Evolutionary conservation across 2,329 filamentous ascomycete species (phyloP), one percentile per base, ranked within the genome.

Genomic region (Sporothrix pallida): DNA sequence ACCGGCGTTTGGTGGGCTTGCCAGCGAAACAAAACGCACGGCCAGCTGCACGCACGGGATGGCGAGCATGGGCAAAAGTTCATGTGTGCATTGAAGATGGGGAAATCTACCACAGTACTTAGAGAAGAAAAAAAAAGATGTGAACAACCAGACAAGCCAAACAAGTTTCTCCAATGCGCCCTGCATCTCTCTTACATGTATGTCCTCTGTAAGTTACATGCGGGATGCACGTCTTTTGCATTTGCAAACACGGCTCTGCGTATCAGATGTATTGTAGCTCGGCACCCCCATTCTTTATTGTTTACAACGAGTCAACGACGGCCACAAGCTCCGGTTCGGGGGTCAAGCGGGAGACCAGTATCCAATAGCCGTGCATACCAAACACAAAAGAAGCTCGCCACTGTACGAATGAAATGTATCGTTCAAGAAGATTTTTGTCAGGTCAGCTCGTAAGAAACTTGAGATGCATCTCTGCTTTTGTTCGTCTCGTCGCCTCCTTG

Each of bases 11-110:
- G 31, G 31, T 37, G 31, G 5, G 23, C 12, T 9, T 50, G 17
- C 46, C 46, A 69, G 46, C 8, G 48, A 69, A 37, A 31, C 23
- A 48, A n/a, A 44, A 48, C 54, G 42, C 54, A 48, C 54, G 69
- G 69, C 20, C 68, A 26, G 31, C 70, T 62, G 56, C 56, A 71
- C 26, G 70, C 56, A 71, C 70, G 70, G 70, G 70, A 71, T 71
- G 68, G 67, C 8, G 37, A 37, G 31, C 62, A 65, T 9, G 62
- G 42, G 31, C 3, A 37, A 37, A 37, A 7, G 4, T 37, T 37
- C 31, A 8, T 3, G 17, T 23, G 20, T 56, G 20, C 52, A 56
- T 56, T 56, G 52, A 37, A 9, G 48, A 50, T 50, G 48, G 48
- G 12, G 48, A 50, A 37, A 37, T 37, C 31, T 37, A 37, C 31